A percentile compares a stretch with the other conserved stretches of the same genome.
Conservation (phyloP, 192 early-diverging fungal genomes). For the Glomus cerebriforme region DNA sequence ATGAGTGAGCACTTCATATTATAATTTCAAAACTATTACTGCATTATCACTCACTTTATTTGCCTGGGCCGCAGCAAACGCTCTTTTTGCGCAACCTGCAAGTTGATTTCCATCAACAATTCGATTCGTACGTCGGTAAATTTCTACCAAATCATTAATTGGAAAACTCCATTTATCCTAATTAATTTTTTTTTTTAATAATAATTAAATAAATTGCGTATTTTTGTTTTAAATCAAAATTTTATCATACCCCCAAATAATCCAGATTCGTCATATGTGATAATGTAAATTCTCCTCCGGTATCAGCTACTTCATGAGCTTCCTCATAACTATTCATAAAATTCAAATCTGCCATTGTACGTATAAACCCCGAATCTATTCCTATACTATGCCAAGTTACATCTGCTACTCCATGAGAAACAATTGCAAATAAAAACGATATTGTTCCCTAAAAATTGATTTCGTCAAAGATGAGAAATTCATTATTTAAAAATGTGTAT, state of each 20-base stretch:
- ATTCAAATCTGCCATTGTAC: constrained; percentile 51
- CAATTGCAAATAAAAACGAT: constrained; percentile 63
- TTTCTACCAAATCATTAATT: constrained; percentile 60
- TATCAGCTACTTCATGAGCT: constrained; percentile 63
- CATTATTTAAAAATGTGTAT: not conserved
- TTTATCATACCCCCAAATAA: constrained; percentile 11
- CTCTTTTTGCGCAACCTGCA: constrained; percentile 58
- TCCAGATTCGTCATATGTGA: constrained; percentile 20
- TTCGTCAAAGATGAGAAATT: not conserved
- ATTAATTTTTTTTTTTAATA: not conserved
- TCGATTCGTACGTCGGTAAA: constrained; percentile 57
- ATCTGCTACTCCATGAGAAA: constrained; percentile 73
- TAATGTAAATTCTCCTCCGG: constrained; percentile 67
- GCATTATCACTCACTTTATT: constrained; percentile 37
- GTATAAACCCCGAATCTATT: constrained; percentile 59
- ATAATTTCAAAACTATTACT: not conserved
- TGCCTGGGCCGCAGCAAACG: constrained; percentile 59
- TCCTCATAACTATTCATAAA: constrained; percentile 48
- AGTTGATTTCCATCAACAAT: constrained; percentile 43
- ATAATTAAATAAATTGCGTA: not conserved
- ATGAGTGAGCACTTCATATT: not conserved
- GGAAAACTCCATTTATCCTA: constrained; percentile 62
- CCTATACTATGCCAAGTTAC: constrained; percentile 69
- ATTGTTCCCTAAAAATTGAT: constrained; percentile 52
- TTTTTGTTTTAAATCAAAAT: not conserved